These are phyloP conservation scores for Penicillium sp. DNA, from an alignment of 2,329 filamentous ascomycete genomes.

Conservation along the genomic window DNA sequence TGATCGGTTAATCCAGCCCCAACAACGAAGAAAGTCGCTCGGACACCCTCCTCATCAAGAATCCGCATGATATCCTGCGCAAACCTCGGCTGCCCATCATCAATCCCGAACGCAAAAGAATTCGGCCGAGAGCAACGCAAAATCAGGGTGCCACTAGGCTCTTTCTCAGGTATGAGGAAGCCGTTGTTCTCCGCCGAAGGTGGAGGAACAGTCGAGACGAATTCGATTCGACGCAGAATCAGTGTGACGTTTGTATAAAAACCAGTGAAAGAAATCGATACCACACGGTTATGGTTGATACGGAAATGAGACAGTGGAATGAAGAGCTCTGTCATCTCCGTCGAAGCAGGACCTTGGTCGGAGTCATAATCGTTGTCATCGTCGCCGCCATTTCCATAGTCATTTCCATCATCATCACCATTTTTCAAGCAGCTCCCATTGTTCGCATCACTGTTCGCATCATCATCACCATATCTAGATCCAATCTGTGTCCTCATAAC, in stretches of 20 bases:
- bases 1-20: conserved; percentile 61
- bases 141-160: conserved; percentile 61
- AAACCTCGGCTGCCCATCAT: conserved; percentile 63
- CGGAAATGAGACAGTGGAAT: conserved; percentile 67
- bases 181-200: conserved; percentile 18
- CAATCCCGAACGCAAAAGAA: conserved; percentile 71
- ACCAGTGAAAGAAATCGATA: conserved; percentile 64
- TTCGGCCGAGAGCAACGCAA: conserved; percentile 67
- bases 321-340: conserved; percentile 58
- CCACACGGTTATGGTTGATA: conserved; percentile 56
- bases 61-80: conserved; percentile 63
- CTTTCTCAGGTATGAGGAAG: conserved; percentile 58
- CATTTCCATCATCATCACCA: neutral
- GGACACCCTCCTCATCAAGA: conserved; percentile 60
- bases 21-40: conserved; percentile 72
- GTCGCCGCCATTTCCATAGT: neutral
- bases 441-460: neutral
- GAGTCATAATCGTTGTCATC: neutral
- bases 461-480: neutral
- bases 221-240: conserved; percentile 60
- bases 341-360: neutral
- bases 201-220: conserved; percentile 56
- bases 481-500: conserved; percentile 15
- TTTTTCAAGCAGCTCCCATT: neutral
- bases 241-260: conserved; percentile 57